Conservation (phyloP, 2,329 filamentous ascomycete species). For the Mariannaea sp. region DNA sequence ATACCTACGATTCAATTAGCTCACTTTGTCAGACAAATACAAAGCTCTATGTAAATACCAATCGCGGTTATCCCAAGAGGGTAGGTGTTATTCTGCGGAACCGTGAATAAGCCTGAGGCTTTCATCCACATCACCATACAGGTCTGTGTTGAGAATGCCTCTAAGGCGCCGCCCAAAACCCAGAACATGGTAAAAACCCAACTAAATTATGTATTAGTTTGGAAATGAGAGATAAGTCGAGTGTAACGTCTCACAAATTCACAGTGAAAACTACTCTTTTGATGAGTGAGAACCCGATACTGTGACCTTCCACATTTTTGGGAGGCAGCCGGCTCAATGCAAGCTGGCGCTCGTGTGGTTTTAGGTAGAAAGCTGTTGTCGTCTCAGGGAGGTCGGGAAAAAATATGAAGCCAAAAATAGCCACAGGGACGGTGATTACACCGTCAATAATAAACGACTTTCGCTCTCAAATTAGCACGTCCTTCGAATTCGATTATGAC, state of each 20-base stretch:
- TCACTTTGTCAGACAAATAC: too few relatives aligned
- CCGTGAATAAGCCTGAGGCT: slow-evolving; percentile 4
- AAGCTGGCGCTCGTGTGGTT: slow-evolving; percentile 33
- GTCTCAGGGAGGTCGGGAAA: slow-evolving; percentile 55
- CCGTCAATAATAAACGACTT: slow-evolving; percentile 45
- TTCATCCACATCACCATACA: slow-evolving; percentile 24
- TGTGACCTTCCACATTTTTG: too few relatives aligned
- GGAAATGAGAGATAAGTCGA: slow-evolving; percentile 28
- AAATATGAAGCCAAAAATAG: slow-evolving; percentile 53
- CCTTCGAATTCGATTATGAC: neutral
- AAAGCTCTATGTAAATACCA: too few relatives aligned
- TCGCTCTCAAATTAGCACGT: too few relatives aligned
- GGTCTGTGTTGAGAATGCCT: slow-evolving; percentile 40
- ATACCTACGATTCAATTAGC: too few relatives aligned
- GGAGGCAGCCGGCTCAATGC: too few relatives aligned
- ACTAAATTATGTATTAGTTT: too few relatives aligned
- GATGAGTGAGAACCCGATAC: too few relatives aligned
- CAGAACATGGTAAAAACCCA: slow-evolving; percentile 42
- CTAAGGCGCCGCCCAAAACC: slow-evolving; percentile 42
- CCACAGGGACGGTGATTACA: slow-evolving; percentile 57
- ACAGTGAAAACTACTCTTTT: slow-evolving; percentile 5
- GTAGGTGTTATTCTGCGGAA: slow-evolving; percentile 23
- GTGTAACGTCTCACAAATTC: slow-evolving; percentile 32
- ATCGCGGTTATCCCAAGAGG: slow-evolving; percentile 17
- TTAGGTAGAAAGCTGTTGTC: slow-evolving; percentile 42